Evolutionary conservation across 495 filamentous ascomycete species (phyloP).

Genomic region (Massariosphaeria phaeospora): DNA sequence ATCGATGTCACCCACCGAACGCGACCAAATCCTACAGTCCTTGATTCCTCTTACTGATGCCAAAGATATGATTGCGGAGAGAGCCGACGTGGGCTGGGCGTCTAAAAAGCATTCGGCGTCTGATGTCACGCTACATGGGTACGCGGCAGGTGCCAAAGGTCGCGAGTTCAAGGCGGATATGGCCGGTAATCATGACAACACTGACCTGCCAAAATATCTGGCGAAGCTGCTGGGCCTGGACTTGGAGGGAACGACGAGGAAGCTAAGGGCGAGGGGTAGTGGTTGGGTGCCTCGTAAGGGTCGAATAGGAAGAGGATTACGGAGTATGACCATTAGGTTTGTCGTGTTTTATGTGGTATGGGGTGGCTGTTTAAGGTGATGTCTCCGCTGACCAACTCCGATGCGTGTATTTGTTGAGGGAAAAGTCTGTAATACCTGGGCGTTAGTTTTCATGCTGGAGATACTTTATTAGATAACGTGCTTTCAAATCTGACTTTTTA

Average conservation of each 20-base stretch:
- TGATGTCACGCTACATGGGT: neutral
- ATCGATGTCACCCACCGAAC: neutral
- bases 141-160: conserved; percentile 17
- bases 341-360: too few relatives aligned
- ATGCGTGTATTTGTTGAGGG: too few relatives aligned
- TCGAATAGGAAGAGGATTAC: too few relatives aligned
- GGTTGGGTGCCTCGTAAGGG: too few relatives aligned
- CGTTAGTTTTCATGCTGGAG: too few relatives aligned
- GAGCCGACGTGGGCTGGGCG: neutral
- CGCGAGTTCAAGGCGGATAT: conserved; percentile 14
- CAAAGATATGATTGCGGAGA: neutral
- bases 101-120: neutral
- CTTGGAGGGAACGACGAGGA: neutral
- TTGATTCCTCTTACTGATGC: neutral
- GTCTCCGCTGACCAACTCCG: too few relatives aligned
- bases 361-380: too few relatives aligned
- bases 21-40: neutral
- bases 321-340: too few relatives aligned
- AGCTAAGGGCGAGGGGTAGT: neutral
- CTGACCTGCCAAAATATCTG: conserved; percentile 6
- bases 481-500: too few relatives aligned
- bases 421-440: too few relatives aligned
- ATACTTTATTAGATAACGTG: too few relatives aligned
- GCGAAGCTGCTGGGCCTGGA: neutral
- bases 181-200: conserved; percentile 21